Percentiles rank a stretch among this genome's conserved stretches.
These are phyloP conservation scores for Boletus semigastroideus DNA, from an alignment of 1,284 basidiomycete species.

Conservation along the genomic window DNA sequence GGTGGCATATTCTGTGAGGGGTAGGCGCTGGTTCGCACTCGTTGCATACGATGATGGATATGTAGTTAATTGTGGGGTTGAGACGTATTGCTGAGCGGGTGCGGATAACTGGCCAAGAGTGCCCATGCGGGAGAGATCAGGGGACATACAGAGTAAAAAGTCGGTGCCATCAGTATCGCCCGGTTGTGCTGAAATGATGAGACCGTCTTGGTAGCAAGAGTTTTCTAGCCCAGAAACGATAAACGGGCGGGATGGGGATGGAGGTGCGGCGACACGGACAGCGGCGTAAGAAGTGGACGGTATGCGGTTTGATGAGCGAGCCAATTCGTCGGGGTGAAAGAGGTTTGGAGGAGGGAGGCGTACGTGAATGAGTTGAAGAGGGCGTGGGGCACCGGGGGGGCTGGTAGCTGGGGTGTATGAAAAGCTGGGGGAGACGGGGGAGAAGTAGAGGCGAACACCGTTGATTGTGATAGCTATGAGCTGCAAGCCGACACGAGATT, in stretches of 20 bases:
- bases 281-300: constrained; percentile 43
- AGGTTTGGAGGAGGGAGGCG: constrained; percentile 76
- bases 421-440: constrained; percentile 47
- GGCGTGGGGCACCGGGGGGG: constrained; percentile 39
- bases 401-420: constrained; percentile 31
- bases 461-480: constrained; percentile 80
- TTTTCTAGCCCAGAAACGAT: constrained; percentile 54
- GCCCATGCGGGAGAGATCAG: constrained; percentile 72
- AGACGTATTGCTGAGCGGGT: constrained; percentile 40
- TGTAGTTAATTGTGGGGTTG: constrained; percentile 35
- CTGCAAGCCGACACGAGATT: constrained; percentile 67
- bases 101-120: constrained; percentile 58
- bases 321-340: constrained; percentile 72
- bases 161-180: constrained; percentile 74
- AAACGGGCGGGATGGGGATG: constrained; percentile 52
- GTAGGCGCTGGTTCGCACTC: constrained; percentile 52
- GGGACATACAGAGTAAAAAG: constrained; percentile 72
- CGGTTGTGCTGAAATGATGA: constrained; percentile 65
- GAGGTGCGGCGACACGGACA: constrained; percentile 41
- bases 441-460: constrained; percentile 80
- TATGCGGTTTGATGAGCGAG: constrained; percentile 46
- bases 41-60: constrained; percentile 42
- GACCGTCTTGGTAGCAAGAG: constrained; percentile 62
- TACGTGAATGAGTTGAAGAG: constrained; percentile 71
- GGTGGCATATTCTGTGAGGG: constrained; percentile 74